phyloP scores from a whole-genome alignment of 192 early-diverging fungal genomes.

The Lobosporangium transversale region DNA sequence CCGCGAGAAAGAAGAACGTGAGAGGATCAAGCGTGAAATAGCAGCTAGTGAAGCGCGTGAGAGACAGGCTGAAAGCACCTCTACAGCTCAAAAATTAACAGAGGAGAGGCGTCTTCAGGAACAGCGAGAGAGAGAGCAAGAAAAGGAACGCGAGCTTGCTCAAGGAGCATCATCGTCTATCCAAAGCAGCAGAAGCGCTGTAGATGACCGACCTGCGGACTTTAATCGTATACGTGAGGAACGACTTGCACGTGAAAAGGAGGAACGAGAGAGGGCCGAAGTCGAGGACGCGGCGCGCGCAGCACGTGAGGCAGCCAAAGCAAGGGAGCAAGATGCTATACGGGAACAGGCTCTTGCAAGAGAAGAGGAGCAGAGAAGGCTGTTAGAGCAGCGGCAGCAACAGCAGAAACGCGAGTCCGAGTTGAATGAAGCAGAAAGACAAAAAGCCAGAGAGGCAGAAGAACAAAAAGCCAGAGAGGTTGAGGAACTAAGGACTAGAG shows the following conservation, averaged over 20 bases:
- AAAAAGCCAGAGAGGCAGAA: conserved; percentile 8
- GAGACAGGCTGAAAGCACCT: background rate
- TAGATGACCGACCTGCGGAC: background rate
- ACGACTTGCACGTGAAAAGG: conserved; percentile 51
- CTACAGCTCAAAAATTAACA: conserved; percentile 23
- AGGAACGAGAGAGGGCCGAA: conserved; percentile 48
- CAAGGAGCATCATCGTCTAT: conserved; percentile 33
- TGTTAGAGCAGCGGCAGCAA: conserved; percentile 15
- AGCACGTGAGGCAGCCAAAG: conserved; percentile 36
- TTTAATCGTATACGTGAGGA: conserved; percentile 55
- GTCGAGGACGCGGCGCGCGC: conserved; percentile 29
- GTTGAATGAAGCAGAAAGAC: conserved; percentile 11
- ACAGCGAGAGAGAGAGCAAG: conserved; percentile 38
- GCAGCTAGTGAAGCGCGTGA: conserved; percentile 32
- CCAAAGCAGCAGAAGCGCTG: background rate
- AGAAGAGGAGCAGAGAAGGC: conserved; percentile 22
- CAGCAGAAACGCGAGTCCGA: conserved; percentile 26
- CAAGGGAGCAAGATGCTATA: conserved; percentile 5
- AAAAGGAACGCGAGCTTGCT: conserved; percentile 25
- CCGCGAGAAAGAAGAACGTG: conserved; percentile 53
- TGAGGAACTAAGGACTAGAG: conserved; percentile 10
- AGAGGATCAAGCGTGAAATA: conserved; percentile 35
- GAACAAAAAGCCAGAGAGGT: background rate
- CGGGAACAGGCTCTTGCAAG: conserved; percentile 25
- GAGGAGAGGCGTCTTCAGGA: conserved; percentile 53